A percentile compares a stretch with the other conserved stretches of the same genome.
These are phyloP conservation scores for Xylaria longipes DNA, from an alignment of 495 filamentous ascomycete species.

Conservation along the genomic window DNA sequence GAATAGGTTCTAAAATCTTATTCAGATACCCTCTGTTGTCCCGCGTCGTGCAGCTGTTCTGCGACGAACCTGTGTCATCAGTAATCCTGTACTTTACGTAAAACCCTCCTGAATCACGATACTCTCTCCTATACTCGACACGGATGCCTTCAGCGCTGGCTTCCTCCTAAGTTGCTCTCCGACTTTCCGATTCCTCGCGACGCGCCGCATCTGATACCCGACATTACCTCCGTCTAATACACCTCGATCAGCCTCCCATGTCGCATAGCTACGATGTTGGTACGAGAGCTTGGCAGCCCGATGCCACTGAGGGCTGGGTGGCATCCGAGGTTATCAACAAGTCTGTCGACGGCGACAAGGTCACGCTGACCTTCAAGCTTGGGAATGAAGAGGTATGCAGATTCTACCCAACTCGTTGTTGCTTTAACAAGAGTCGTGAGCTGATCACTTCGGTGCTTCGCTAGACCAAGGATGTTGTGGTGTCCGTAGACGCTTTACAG, in stretches of 20 bases:
- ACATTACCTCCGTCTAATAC: conserved; percentile 22
- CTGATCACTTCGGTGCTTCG: conserved; percentile 16
- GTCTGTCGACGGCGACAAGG: conserved; percentile 81
- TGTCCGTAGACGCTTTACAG: conserved; percentile 79
- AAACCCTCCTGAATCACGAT: conserved; percentile 18
- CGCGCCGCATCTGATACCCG: conserved; percentile 30
- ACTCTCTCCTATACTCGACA: conserved; percentile 29
- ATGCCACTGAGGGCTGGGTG: conserved; percentile 94
- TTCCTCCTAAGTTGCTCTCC: conserved; percentile 30
- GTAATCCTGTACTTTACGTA: conserved; percentile 27
- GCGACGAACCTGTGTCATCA: conserved; percentile 25
- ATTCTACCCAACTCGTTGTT: conserved; percentile 31
- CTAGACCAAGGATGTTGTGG: conserved; percentile 80
- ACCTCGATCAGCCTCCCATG: conserved; percentile 61
- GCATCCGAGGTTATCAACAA: conserved; percentile 94
- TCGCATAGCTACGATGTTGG: conserved; percentile 97
- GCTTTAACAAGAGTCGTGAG: neutral
- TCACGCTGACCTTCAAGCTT: conserved; percentile 81
- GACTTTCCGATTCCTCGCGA: conserved; percentile 29
- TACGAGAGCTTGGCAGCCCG: conserved; percentile 97
- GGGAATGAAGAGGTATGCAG: conserved; percentile 89
- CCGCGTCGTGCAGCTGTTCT: conserved; percentile 19
- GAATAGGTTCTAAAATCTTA: conserved; percentile 7
- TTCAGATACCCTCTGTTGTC: conserved; percentile 29
- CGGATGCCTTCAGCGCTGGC: conserved; percentile 40